A percentile compares a stretch with the other conserved stretches of the same genome.
Evolutionary conservation across 169 alveolate genomes (phyloP).

Genomic region (Eimeria sp.): DNA sequence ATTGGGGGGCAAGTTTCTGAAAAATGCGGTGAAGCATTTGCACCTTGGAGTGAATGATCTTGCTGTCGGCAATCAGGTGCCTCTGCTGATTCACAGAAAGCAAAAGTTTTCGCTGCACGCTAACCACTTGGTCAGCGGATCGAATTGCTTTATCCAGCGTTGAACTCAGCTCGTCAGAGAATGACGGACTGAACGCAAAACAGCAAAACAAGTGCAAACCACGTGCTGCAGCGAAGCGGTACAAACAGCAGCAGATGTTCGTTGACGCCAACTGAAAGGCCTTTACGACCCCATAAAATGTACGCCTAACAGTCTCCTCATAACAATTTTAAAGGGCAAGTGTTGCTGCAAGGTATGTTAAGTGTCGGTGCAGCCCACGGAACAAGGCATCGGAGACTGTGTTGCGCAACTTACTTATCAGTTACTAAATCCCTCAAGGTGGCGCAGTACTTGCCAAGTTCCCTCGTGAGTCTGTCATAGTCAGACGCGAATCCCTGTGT

Average conservation of each 20-base stretch:
- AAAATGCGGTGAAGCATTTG: conserved; percentile 29
- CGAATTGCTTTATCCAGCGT: conserved; percentile 49
- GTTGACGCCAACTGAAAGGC: no score
- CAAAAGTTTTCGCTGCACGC: conserved; percentile 54
- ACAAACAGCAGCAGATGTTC: no score
- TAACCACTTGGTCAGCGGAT: conserved; percentile 46
- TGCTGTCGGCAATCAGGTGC: conserved; percentile 69
- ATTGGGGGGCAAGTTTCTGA: not conserved
- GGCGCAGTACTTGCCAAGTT: conserved; percentile 36
- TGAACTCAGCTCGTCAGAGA: conserved; percentile 41
- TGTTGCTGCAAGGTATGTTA: no score
- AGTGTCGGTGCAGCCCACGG: no score
- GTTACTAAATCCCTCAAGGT: conserved; percentile 41
- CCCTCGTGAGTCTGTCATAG: conserved; percentile 75
- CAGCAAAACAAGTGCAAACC: not conserved
- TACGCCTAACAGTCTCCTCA: no score
- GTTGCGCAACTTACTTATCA: conserved; percentile 12
- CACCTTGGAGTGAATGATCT: conserved; percentile 49
- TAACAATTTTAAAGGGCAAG: no score
- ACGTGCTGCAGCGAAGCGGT: no score
- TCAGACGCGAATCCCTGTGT: conserved; percentile 69
- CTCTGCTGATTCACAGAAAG: conserved; percentile 26
- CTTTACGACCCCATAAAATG: no score
- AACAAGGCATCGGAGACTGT: no score
- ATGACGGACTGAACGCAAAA: conserved; percentile 10